Conservation (phyloP, 768 basidiomycete genomes). For the Agaricus subrufescens region DNA sequence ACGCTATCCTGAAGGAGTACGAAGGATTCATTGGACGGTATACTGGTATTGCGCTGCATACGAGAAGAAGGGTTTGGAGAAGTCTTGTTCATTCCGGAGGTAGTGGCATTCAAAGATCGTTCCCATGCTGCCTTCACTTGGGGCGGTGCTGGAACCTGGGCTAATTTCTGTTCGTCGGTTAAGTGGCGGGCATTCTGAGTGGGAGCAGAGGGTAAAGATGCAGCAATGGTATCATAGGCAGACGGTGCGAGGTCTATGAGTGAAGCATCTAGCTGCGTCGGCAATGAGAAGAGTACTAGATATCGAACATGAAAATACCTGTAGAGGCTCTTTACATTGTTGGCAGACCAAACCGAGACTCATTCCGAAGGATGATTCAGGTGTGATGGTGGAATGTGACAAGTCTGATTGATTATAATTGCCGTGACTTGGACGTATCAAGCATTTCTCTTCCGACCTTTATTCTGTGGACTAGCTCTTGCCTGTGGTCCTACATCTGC, state of each 20-base stretch:
- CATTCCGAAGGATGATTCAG: constrained; percentile 22
- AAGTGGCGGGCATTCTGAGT: constrained; percentile 18
- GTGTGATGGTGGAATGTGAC: constrained; percentile 3
- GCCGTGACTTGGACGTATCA: neutral
- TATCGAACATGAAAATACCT: constrained; percentile 39
- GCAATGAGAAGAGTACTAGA: constrained; percentile 12
- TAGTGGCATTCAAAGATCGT: constrained; percentile 39
- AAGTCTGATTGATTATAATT: neutral
- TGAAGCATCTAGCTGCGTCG: constrained; percentile 78
- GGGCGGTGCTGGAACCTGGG: constrained; percentile 41
- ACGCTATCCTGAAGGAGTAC: constrained; percentile 86
- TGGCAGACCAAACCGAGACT: constrained; percentile 60
- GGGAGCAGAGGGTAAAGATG: constrained; percentile 56
- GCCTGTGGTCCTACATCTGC: neutral
- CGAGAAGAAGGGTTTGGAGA: constrained; percentile 43
- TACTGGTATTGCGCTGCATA: constrained; percentile 43
- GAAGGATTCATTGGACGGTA: constrained; percentile 79
- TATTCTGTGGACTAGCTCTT: neutral
- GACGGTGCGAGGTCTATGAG: constrained; percentile 81
- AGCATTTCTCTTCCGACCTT: neutral
- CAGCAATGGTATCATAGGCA: constrained; percentile 80
- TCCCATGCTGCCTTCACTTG: constrained; percentile 63
- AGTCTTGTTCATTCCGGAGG: constrained; percentile 22
- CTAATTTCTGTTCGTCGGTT: constrained; percentile 29
- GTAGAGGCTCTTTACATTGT: constrained; percentile 88